These are phyloP conservation scores for Penicillium sp. DNA, from an alignment of 2,329 filamentous ascomycete species.

Conservation along the genomic window DNA sequence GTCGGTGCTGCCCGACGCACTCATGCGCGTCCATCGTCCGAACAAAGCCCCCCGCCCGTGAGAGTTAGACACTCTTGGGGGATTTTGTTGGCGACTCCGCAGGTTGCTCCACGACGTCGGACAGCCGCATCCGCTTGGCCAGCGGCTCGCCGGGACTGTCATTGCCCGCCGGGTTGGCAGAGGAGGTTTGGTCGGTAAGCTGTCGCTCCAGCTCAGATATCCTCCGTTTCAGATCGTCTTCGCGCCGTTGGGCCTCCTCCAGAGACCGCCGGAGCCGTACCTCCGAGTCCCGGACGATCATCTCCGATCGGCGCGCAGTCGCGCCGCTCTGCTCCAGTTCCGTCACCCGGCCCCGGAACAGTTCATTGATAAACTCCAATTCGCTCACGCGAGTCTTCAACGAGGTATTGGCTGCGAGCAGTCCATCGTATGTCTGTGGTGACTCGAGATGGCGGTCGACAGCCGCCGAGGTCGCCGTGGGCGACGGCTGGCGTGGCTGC, in stretches of 20 bases:
- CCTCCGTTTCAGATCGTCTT: constrained; percentile 71
- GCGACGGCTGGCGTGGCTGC: constrained; percentile 53
- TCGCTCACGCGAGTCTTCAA: constrained; percentile 91
- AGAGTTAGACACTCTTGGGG: constrained; percentile 26
- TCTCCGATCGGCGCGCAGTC: constrained; percentile 53
- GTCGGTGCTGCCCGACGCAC: too few species aligned
- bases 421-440: constrained; percentile 68
- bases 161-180: too few species aligned
- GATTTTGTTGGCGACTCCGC: constrained; percentile 27
- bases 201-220: constrained; percentile 66
- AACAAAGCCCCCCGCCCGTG: too few species aligned
- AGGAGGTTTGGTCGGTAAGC: too few species aligned
- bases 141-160: constrained; percentile 39
- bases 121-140: constrained; percentile 50
- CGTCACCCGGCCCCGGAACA: constrained; percentile 65
- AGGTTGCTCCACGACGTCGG: constrained; percentile 44
- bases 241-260: constrained; percentile 67
- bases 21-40: too few species aligned
- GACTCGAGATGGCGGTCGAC: constrained; percentile 59
- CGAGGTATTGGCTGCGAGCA: constrained; percentile 69
- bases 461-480: too few species aligned
- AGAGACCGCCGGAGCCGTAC: constrained; percentile 53
- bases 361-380: constrained; percentile 84
- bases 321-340: constrained; percentile 70
- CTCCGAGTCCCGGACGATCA: constrained; percentile 48